Conservation (phyloP, 2,329 filamentous ascomycete genomes). For the Fusarium papillatum region DNA sequence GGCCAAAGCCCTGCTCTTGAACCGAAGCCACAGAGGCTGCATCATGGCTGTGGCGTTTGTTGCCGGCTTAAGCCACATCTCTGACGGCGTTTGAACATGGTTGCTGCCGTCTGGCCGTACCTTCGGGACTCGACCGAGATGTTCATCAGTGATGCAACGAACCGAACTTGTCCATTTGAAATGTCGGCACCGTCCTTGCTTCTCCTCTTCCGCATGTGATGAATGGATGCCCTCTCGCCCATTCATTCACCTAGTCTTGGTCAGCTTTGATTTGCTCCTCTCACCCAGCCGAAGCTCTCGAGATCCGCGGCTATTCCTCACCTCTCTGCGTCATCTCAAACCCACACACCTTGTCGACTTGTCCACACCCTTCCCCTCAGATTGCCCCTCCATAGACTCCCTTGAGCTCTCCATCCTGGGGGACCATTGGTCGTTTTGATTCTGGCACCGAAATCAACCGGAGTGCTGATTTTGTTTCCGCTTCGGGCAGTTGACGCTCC, state of each 20-base stretch:
- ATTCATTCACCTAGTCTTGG: conserved; percentile 1
- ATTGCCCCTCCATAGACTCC: conserved; percentile 2
- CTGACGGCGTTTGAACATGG: background rate
- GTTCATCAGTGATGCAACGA: conserved; percentile 22
- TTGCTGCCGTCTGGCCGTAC: conserved; percentile 30
- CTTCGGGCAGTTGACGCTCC: background rate
- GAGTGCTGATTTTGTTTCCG: conserved; percentile 1
- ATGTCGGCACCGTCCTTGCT: background rate
- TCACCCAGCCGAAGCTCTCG: conserved; percentile 31
- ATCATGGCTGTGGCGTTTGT: conserved; percentile 19
- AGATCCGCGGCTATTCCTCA: conserved; percentile 41
- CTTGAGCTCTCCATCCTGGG: background rate
- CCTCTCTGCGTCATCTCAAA: conserved; percentile 22
- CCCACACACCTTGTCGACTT: background rate
- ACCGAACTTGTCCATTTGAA: conserved; percentile 28
- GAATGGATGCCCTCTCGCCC: background rate
- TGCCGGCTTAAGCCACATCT: conserved; percentile 16
- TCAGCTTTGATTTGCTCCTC: conserved; percentile 24
- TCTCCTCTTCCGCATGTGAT: conserved; percentile 10
- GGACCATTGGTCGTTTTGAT: background rate
- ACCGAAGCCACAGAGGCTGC: conserved; percentile 42
- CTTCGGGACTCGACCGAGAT: conserved; percentile 45
- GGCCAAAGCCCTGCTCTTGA: conserved; percentile 33
- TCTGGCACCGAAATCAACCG: conserved; percentile 3
- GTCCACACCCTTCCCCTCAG: conserved; percentile 16